Evolutionary conservation across 2,329 filamentous ascomycete species (phyloP).

Genomic region (Tolypocladium album): DNA sequence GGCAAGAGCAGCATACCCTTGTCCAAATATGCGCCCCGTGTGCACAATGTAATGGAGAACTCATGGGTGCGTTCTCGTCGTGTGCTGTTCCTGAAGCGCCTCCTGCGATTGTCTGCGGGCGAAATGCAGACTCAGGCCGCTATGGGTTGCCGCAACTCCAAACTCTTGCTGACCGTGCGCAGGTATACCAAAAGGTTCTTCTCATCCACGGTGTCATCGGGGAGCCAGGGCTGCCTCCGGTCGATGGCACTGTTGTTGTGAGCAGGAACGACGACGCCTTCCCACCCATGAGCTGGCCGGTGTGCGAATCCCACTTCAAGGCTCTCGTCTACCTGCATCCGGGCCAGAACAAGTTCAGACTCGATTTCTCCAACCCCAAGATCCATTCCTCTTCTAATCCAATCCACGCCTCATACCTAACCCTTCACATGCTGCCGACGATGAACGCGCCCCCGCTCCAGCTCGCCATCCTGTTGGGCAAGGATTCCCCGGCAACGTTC

Average conservation of each 20-base stretch:
- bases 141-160: background rate
- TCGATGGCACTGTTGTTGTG: slow-evolving; percentile 73
- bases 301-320: slow-evolving; percentile 85
- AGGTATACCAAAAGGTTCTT: slow-evolving; percentile 89
- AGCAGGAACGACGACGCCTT: slow-evolving; percentile 78
- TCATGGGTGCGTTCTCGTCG: slow-evolving; percentile 58
- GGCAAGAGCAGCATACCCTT: slow-evolving; percentile 48
- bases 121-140: background rate
- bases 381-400: slow-evolving; percentile 57
- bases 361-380: slow-evolving; percentile 82
- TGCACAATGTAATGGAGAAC: slow-evolving; percentile 69
- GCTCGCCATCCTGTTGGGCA: slow-evolving; percentile 76
- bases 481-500: slow-evolving; percentile 77
- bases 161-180: slow-evolving; percentile 11
- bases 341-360: slow-evolving; percentile 76
- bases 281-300: slow-evolving; percentile 75
- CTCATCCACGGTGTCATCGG: slow-evolving; percentile 74
- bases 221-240: slow-evolving; percentile 52
- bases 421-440: slow-evolving; percentile 76
- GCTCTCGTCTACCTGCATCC: slow-evolving; percentile 82
- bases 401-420: slow-evolving; percentile 69
- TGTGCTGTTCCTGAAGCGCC: background rate
- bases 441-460: slow-evolving; percentile 74
- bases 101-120: background rate
- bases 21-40: slow-evolving; percentile 71